Base-by-base conservation (phyloP, 371 early-diverging fungal species). In the Mucor velutinosus region DNA sequence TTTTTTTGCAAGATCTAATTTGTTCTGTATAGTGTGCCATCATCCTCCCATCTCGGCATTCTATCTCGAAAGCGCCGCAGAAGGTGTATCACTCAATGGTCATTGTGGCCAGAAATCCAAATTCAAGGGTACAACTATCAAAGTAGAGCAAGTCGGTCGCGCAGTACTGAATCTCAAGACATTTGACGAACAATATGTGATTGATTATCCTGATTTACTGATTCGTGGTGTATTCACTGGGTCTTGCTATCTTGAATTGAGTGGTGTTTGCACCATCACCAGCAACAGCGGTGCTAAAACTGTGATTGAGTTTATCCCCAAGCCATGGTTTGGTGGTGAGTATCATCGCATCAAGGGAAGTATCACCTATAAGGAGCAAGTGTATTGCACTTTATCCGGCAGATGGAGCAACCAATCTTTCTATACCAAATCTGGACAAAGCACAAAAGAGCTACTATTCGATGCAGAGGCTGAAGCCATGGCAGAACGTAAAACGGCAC, bases 31-130 rank as follows among this genome's bases (percentile, higher is more conserved):
- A 79, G 94, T 96, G 17, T 94, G 95, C 25, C 99, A 98, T 76
- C 98, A 97, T 76, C 99, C 99, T 25, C 99, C 99, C 11, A 88
- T 87, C 61, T 84, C 87, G 61, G 87, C 86, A 1, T 86, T 92
- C 70, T 90, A 89, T 60, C 75, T 93, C 45, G 92, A 91, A 70
- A 85, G 89, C 72, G 82, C 79, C 17, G 73, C 81, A 57, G 77
- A 82, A 5, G 88, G 88, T 33, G 83, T 90, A 35, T 85, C 82
- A 30, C 68, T 85, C 56, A 89, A 85, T 70, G 91, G 88, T 19
- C 89, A 90, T 29, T 64, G 56, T 70, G 81, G 81, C n/a, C 89
- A 89, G 75, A 89, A 89, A 69, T 85, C 87, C 25, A 87, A 86
- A 67, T 89, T 90, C 72, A 85, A 85, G 69, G 87, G 87, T 35